These are phyloP conservation scores for Phaffia tasmanica DNA, from an alignment of 768 basidiomycete species.

Conservation along the genomic window DNA sequence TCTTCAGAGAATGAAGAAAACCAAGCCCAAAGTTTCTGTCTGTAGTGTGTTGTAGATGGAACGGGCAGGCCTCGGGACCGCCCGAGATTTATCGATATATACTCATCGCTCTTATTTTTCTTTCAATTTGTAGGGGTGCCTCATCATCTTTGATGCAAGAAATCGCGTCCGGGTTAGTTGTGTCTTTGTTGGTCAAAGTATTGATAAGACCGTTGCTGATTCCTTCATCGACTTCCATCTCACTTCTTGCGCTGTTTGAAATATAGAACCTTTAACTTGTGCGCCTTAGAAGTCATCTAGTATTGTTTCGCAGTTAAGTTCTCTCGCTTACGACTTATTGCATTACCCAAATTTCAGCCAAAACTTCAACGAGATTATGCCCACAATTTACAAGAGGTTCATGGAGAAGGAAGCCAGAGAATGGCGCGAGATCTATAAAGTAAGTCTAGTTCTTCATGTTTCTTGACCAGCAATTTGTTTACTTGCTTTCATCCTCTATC, in stretches of 20 bases:
- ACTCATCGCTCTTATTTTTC: background rate
- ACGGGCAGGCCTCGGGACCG: background rate
- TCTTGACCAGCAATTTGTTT: background rate
- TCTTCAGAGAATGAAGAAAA: no score
- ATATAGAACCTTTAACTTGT: constrained; percentile 95
- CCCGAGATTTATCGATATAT: no score
- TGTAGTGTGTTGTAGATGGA: background rate
- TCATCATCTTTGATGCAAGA: constrained; percentile 97
- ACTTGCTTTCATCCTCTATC: background rate
- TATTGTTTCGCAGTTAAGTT: background rate
- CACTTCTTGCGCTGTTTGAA: background rate
- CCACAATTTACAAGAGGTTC: constrained; percentile 54
- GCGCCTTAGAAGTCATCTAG: constrained; percentile 36
- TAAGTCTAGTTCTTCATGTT: constrained; percentile 31
- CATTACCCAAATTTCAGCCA: constrained; percentile 47
- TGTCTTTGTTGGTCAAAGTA: background rate
- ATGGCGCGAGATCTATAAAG: constrained; percentile 99
- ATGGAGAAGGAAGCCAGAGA: constrained; percentile 98
- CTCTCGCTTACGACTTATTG: background rate
- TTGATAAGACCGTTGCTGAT: background rate
- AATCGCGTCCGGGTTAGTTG: constrained; percentile 82
- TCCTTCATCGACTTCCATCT: constrained; percentile 4
- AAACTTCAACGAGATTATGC: constrained; percentile 99
- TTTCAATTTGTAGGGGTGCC: constrained; percentile 60
- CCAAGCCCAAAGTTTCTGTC: background rate